A percentile compares a stretch with the other conserved stretches of the same genome.
Conservation (phyloP, 805 yeast genomes). For the Zygosaccharomyces gambellarensis region DNA sequence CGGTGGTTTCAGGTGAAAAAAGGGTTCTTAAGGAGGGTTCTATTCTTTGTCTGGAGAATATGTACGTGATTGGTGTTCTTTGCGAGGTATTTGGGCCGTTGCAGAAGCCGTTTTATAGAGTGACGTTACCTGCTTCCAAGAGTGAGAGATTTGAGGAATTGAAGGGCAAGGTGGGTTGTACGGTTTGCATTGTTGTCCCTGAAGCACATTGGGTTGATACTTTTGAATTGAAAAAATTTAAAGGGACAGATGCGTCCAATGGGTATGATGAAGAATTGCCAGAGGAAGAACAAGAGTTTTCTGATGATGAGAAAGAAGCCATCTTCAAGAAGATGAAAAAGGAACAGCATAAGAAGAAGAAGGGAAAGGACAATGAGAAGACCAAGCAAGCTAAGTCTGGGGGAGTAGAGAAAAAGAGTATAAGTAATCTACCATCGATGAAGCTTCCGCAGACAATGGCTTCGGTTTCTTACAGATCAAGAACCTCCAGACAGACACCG, state of each 20-base stretch:
- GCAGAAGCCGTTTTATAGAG: constrained; percentile 73
- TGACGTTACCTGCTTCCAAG: constrained; percentile 44
- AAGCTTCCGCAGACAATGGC: constrained; percentile 17
- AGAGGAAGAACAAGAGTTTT: constrained; percentile 88
- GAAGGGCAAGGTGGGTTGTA: constrained; percentile 45
- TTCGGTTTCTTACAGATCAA: constrained; percentile 16
- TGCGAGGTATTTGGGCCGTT: constrained; percentile 89
- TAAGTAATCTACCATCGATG: constrained; percentile 12
- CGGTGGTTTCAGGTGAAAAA: constrained; percentile 75
- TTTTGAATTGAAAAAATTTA: constrained; percentile 57
- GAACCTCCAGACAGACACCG: constrained; percentile 13
- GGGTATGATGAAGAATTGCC: constrained; percentile 92
- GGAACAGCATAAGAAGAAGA: constrained; percentile 47
- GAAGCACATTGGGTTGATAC: constrained; percentile 78
- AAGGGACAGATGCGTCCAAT: constrained; percentile 94
- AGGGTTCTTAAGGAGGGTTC: constrained; percentile 78
- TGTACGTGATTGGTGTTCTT: constrained; percentile 65
- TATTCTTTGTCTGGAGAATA: constrained; percentile 69
- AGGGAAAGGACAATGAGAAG: constrained; percentile 26
- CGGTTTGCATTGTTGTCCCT: constrained; percentile 73
- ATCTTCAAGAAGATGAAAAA: constrained; percentile 61
- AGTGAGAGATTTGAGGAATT: constrained; percentile 12
- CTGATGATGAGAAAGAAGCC: constrained; percentile 89
- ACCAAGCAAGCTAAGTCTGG: neutral
- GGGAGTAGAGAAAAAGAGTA: neutral